Conservation (phyloP, 768 basidiomycete genomes). For the Boletus eberwhitei region DNA sequence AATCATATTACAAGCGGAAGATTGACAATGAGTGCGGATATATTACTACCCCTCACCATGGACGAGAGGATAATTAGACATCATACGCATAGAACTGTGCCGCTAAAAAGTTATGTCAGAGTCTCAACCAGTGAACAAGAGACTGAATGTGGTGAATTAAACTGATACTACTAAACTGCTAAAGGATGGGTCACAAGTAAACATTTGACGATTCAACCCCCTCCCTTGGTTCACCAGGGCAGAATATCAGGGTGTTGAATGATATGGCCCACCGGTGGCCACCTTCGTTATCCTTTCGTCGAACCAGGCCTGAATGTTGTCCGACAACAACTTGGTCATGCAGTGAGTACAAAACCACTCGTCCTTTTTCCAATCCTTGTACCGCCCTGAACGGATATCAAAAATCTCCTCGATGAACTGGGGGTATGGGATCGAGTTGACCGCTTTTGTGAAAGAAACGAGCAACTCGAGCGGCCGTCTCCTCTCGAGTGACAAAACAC, state of each 20-base stretch:
- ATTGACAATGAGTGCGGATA: neutral
- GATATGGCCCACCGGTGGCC: neutral
- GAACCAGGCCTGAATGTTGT: constrained; percentile 13
- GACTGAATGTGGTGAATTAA: too few species aligned
- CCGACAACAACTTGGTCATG: constrained; percentile 21
- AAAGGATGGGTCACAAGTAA: neutral
- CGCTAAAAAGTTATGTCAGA: neutral
- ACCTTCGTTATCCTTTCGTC: neutral
- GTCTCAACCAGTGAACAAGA: neutral
- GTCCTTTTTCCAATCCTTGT: constrained; percentile 27
- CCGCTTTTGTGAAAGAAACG: constrained; percentile 1
- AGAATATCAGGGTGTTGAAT: neutral
- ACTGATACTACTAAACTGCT: neutral
- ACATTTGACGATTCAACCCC: neutral
- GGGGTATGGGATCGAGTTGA: constrained; percentile 7
- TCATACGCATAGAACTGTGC: neutral
- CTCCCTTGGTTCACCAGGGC: neutral
- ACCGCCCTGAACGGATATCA: constrained; percentile 15
- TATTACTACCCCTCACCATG: neutral
- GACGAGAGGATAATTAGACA: neutral
- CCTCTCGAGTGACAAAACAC: constrained; percentile 3
- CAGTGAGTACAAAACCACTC: constrained; percentile 34
- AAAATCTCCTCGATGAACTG: constrained; percentile 15
- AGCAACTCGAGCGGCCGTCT: constrained; percentile 5
- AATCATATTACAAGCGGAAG: constrained; percentile 10